phyloP scores from a whole-genome alignment of 768 basidiomycete species.

The Mycena haematopus region DNA sequence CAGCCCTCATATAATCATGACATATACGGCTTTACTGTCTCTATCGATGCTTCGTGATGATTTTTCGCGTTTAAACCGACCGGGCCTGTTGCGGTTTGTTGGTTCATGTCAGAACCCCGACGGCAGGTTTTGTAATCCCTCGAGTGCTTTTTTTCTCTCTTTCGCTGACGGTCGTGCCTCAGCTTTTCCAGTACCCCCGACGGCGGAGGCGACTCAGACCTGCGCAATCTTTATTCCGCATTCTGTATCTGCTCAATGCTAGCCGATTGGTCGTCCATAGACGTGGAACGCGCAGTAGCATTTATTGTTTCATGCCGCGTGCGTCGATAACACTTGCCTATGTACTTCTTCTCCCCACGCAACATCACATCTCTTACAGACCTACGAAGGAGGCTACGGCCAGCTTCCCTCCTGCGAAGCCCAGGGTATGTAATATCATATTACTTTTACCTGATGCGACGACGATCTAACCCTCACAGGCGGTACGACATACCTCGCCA shows the following conservation, averaged over 20 bases:
- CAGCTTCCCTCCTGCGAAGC: conserved; percentile 85
- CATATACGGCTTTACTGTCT: conserved; percentile 87
- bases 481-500: conserved; percentile 91
- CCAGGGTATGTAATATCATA: conserved; percentile 61
- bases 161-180: conserved; percentile 6
- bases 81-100: conserved; percentile 70
- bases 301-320: conserved; percentile 82
- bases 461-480: conserved; percentile 36
- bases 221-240: conserved; percentile 87
- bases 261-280: conserved; percentile 77
- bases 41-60: conserved; percentile 88
- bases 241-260: conserved; percentile 83
- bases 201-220: conserved; percentile 71
- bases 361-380: conserved; percentile 50
- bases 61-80: conserved; percentile 70
- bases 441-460: background rate
- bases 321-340: conserved; percentile 33
- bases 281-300: conserved; percentile 61
- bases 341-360: background rate
- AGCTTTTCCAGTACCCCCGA: conserved; percentile 74
- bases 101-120: conserved; percentile 75
- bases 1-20: conserved; percentile 89
- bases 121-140: conserved; percentile 68
- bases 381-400: conserved; percentile 93
- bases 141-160: conserved; percentile 1